Percentiles rank a stretch among this genome's conserved stretches.
Evolutionary conservation across 1,284 basidiomycete genomes (phyloP).

Genomic region (Trametes hirsuta): DNA sequence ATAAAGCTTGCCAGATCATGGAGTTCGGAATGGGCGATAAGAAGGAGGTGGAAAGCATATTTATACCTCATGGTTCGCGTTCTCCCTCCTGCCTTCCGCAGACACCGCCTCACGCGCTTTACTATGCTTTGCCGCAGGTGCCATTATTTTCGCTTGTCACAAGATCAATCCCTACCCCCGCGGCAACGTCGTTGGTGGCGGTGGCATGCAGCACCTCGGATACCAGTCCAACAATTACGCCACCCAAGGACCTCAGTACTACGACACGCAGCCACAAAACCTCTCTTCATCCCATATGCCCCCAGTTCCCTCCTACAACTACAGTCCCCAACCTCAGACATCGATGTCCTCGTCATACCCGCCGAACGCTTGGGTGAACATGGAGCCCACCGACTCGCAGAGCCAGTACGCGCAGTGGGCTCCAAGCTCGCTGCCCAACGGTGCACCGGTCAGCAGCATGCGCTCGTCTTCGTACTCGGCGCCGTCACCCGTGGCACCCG

Average conservation of each 20-base stretch:
- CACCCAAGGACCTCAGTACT: constrained; percentile 45
- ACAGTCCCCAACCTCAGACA: constrained; percentile 46
- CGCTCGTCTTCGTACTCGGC: constrained; percentile 51
- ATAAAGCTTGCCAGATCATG: constrained; percentile 79
- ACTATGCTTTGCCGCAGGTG: constrained; percentile 47
- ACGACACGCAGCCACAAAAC: constrained; percentile 47
- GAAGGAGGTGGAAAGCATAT: constrained; percentile 83
- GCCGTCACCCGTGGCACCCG: constrained; percentile 32
- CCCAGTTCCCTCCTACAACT: constrained; percentile 32
- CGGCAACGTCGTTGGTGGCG: constrained; percentile 37
- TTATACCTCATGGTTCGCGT: constrained; percentile 88
- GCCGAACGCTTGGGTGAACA: constrained; percentile 49
- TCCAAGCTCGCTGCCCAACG: constrained; percentile 37
- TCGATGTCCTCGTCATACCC: constrained; percentile 46
- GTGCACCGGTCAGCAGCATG: constrained; percentile 46
- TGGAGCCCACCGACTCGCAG: constrained; percentile 40
- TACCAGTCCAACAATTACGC: constrained; percentile 35
- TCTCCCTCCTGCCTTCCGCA: constrained; percentile 20
- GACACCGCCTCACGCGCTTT: constrained; percentile 10
- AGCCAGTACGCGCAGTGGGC: constrained; percentile 44
- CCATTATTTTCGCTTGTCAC: constrained; percentile 85
- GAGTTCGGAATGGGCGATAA: constrained; percentile 60
- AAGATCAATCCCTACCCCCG: constrained; percentile 58
- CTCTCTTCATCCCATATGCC: constrained; percentile 45
- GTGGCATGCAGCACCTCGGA: constrained; percentile 24